phyloP scores from a whole-genome alignment of 164 flowering plant species.

The Nymphaea colorata region DNA sequence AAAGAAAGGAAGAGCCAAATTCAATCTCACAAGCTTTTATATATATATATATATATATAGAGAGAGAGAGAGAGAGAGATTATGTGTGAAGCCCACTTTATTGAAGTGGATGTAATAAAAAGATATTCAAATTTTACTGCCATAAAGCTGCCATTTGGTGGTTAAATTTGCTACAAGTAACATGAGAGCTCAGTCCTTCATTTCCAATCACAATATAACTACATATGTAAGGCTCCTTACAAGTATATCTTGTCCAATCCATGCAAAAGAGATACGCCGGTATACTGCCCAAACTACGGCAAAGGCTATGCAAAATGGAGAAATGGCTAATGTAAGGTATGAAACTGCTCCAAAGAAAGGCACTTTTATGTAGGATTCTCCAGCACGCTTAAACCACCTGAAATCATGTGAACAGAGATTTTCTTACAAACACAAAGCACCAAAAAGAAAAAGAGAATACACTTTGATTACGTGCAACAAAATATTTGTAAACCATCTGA shows the following conservation, averaged over 20 bases:
- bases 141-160: no score
- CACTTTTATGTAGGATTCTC: conserved; percentile 66
- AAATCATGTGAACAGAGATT: conserved; percentile 6
- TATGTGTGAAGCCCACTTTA: no score
- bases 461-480: neutral
- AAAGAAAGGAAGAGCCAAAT: conserved; percentile 5
- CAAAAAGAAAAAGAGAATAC: neutral
- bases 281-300: conserved; percentile 88
- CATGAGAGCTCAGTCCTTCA: no score
- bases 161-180: no score
- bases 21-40: neutral
- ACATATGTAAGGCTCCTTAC: conserved; percentile 33
- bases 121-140: no score
- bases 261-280: conserved; percentile 66
- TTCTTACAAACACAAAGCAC: neutral
- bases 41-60: no score
- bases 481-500: neutral
- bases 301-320: conserved; percentile 90
- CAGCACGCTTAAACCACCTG: conserved; percentile 78
- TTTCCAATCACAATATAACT: no score
- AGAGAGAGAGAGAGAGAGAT: no score
- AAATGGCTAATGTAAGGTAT: conserved; percentile 71
- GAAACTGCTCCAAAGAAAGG: conserved; percentile 90
- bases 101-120: no score
- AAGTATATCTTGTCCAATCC: conserved; percentile 99